Evolutionary conservation across 2,329 filamentous ascomycete species (phyloP), one percentile per base, ranked within the genome.

Genomic region (Paecilomyces sp.): DNA sequence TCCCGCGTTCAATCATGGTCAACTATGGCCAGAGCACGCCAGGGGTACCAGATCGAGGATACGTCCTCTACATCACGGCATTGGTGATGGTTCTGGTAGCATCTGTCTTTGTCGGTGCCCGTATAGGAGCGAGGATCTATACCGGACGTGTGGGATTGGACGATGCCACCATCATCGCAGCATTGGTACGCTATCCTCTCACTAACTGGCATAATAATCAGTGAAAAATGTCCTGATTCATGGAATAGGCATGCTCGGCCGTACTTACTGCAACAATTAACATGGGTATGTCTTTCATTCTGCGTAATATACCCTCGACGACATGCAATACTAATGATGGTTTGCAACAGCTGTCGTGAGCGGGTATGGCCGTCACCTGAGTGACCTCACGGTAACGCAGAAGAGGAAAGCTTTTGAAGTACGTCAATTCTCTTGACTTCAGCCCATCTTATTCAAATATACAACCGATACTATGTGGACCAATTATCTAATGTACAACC

Each of bases 341-440:
- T 41, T 36, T 13, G 15, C 36, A 41, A 51, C 31, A 58, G 64
- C 64, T 13, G 58, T 66, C 31, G 56, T 56, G 9, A 60, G 62
- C 41, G 64, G 64, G 24, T 66, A 65, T 58, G 64, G 64, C 12
- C 54, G 62, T 31, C 64, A 63, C 52, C 58, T 58, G 34, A 50
- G 24, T 15, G 58, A 66, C 57, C 57, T 66, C 9, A 57, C 56
- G 7, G 30, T 56, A 9, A 2, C 18, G 30, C 54, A 64, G 36
- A 57, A 59, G 34, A 56, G 30, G 18, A 18, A 53, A 18, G 31
- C 56, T 2, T 53, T 64, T 3, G 28, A 52, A 28, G 57, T 58
- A 28, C 7, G 30, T 55, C 36, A 6, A 41, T n/a, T 9, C 8
- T 8, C 11, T 33, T 2, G 31, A 33, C 31, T 12, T 11, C 11